Conservation (phyloP, 2,329 filamentous ascomycete species). For the Stylonectria norvegica region DNA sequence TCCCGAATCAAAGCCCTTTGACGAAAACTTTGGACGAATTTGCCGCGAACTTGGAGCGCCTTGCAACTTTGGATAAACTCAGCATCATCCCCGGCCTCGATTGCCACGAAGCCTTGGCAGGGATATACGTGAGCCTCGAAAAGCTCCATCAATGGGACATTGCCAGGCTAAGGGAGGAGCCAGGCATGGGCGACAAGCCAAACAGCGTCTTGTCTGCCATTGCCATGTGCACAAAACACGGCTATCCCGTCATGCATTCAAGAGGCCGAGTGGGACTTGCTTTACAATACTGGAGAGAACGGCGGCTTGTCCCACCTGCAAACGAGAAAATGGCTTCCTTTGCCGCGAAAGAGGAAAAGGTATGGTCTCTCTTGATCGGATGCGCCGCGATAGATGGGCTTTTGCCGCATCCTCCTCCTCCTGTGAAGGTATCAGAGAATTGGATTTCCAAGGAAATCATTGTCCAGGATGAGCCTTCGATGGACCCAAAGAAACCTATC, state of each 20-base stretch:
- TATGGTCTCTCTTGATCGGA: slow-evolving; percentile 67
- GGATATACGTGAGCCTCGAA: slow-evolving; percentile 67
- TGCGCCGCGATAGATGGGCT: slow-evolving; percentile 52
- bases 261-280: slow-evolving; percentile 64
- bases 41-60: slow-evolving; percentile 64
- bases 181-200: slow-evolving; percentile 41
- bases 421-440: slow-evolving; percentile 66
- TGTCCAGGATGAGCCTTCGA: slow-evolving; percentile 52
- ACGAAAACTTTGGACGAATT: slow-evolving; percentile 71
- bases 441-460: slow-evolving; percentile 71
- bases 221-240: slow-evolving; percentile 67
- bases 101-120: slow-evolving; percentile 73
- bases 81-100: slow-evolving; percentile 67
- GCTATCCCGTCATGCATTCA: slow-evolving; percentile 68
- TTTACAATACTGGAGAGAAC: slow-evolving; percentile 74
- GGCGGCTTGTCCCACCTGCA: slow-evolving; percentile 44
- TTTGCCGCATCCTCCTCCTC: slow-evolving; percentile 51
- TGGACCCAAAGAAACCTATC: slow-evolving; percentile 40
- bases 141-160: slow-evolving; percentile 71
- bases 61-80: slow-evolving; percentile 68
- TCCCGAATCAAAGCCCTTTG: slow-evolving; percentile 58
- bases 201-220: slow-evolving; percentile 51
- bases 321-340: slow-evolving; percentile 36
- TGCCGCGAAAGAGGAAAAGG: slow-evolving; percentile 42
- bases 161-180: slow-evolving; percentile 51